These are phyloP conservation scores for Ceratobasidium sp. DNA, from an alignment of 1,284 basidiomycete species.

Conservation along the genomic window DNA sequence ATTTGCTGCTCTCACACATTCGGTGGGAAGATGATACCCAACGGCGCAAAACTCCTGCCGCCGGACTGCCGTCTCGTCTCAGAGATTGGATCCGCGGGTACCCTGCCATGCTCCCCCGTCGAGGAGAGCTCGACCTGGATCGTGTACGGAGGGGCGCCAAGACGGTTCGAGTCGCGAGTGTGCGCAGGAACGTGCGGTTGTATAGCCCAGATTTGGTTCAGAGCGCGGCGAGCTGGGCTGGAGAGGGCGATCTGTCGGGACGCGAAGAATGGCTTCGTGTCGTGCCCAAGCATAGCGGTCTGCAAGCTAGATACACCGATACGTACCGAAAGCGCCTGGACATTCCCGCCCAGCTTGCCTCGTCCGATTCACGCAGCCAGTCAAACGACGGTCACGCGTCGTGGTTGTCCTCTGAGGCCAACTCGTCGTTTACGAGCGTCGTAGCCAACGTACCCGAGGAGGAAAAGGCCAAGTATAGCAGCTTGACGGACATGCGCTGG, in stretches of 20 bases:
- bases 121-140: conserved; percentile 41
- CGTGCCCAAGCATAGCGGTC: conserved; percentile 50
- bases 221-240: conserved; percentile 73
- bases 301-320: conserved; percentile 40
- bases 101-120: conserved; percentile 64
- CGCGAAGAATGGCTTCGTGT: conserved; percentile 79
- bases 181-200: conserved; percentile 78
- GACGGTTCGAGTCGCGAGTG: conserved; percentile 71
- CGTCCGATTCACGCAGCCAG: conserved; percentile 20
- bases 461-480: conserved; percentile 70
- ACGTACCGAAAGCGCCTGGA: conserved; percentile 41
- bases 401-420: conserved; percentile 8
- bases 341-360: conserved; percentile 36
- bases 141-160: conserved; percentile 72
- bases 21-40: conserved; percentile 67
- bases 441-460: conserved; percentile 44
- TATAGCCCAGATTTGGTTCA: conserved; percentile 82
- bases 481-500: conserved; percentile 84
- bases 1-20: conserved; percentile 83
- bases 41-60: conserved; percentile 55
- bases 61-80: conserved; percentile 74
- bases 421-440: background rate
- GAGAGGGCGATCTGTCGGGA: conserved; percentile 55
- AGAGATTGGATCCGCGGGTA: conserved; percentile 88
- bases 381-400: conserved; percentile 17